Percentiles rank a stretch among this genome's conserved stretches.
These are phyloP conservation scores for Fusarium tanahbumbuense DNA, from an alignment of 2,329 filamentous ascomycete species.

Conservation along the genomic window DNA sequence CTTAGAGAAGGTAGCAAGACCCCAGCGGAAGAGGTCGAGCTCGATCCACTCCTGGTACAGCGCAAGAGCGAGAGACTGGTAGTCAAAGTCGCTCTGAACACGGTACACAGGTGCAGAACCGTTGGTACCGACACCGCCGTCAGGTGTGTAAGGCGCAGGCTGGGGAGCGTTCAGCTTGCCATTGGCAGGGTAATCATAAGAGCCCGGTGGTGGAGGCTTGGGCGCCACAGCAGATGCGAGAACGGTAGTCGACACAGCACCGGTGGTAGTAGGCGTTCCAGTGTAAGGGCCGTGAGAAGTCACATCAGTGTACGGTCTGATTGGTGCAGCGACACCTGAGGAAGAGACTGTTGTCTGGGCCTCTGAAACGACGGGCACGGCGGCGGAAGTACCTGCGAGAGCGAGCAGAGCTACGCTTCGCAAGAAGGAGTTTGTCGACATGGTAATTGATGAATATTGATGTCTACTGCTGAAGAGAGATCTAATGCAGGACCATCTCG, in stretches of 20 bases:
- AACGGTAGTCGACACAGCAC: conserved; percentile 71
- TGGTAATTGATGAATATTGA: not conserved
- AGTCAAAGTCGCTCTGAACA: conserved; percentile 85
- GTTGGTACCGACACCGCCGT: conserved; percentile 80
- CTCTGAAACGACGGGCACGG: conserved; percentile 52
- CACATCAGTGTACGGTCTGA: conserved; percentile 62
- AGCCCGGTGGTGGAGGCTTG: conserved; percentile 69
- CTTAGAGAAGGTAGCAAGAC: conserved; percentile 74
- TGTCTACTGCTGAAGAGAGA: not conserved
- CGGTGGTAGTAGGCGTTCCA: conserved; percentile 74
- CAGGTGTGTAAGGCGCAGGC: conserved; percentile 78
- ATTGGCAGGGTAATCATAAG: conserved; percentile 77
- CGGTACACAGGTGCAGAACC: conserved; percentile 81
- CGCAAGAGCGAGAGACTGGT: conserved; percentile 78
- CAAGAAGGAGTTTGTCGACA: conserved; percentile 14
- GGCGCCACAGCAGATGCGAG: conserved; percentile 65
- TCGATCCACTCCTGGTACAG: conserved; percentile 89
- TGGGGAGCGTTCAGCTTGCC: conserved; percentile 74
- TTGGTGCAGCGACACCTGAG: conserved; percentile 42
- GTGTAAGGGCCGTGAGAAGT: conserved; percentile 76
- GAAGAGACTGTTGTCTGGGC: conserved; percentile 53
- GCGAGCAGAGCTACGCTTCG: conserved; percentile 16
- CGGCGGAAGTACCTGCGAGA: conserved; percentile 34
- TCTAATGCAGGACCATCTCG: not conserved
- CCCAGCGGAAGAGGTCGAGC: conserved; percentile 83